phyloP scores from a whole-genome alignment of 257 asterid species.

The Striga asiatica region DNA sequence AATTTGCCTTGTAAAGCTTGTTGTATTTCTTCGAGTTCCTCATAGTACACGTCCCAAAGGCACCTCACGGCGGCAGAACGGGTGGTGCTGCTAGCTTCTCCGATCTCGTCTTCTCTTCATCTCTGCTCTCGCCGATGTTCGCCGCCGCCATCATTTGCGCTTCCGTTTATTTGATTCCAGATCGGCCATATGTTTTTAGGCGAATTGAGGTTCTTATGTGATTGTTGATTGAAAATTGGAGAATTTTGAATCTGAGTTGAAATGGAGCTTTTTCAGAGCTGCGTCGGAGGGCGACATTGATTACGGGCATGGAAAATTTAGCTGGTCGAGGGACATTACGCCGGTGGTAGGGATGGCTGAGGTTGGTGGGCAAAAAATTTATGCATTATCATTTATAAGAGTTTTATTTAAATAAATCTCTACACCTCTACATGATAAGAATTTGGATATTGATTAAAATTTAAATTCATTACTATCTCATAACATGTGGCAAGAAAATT shows the following conservation, averaged over 20 bases:
- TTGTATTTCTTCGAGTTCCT: constrained; percentile 59
- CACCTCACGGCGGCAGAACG: constrained; percentile 50
- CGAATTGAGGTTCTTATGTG: not conserved
- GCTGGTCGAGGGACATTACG: not conserved
- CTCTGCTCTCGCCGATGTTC: not conserved
- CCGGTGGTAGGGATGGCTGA: not conserved
- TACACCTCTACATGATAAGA: too few species aligned
- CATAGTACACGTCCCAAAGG: constrained; percentile 64
- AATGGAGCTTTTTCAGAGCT: not conserved
- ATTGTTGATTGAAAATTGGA: not conserved
- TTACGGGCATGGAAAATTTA: not conserved
- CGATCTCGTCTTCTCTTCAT: constrained; percentile 16
- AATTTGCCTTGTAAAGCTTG: constrained; percentile 21
- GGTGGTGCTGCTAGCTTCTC: constrained; percentile 18
- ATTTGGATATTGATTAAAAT: too few species aligned
- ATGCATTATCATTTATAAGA: too few species aligned
- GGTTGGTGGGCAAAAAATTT: not conserved
- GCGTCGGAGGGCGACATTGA: not conserved
- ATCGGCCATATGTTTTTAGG: constrained; percentile 27
- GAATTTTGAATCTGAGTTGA: not conserved
- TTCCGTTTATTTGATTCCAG: constrained; percentile 15
- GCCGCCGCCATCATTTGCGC: not conserved
- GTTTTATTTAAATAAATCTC: too few species aligned
- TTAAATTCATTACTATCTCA: too few species aligned
- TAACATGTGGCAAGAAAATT: too few species aligned